Evolutionary conservation across 179 eudicot species (phyloP).

Genomic region (Sideroxylon spinosum): DNA sequence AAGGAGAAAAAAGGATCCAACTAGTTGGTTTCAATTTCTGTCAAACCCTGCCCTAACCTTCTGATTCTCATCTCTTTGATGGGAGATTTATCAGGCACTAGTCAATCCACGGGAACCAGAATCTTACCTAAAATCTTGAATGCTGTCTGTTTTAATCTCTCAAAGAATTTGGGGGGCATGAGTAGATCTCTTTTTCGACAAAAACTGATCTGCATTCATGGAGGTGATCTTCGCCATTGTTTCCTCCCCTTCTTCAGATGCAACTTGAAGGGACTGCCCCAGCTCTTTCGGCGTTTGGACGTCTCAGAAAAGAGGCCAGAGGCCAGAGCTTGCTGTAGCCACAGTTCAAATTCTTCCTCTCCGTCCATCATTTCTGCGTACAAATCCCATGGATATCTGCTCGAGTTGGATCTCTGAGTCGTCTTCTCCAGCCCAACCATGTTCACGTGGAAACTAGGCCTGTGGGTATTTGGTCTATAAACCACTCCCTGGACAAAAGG

Average conservation of each 20-base stretch:
- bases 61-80: neutral
- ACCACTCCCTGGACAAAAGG: constrained; percentile 70
- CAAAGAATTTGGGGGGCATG: neutral
- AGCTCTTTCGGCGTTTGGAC: constrained; percentile 82
- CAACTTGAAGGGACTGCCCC: constrained; percentile 84
- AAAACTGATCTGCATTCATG: constrained; percentile 32
- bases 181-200: neutral
- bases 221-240: constrained; percentile 62
- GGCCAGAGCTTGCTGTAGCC: constrained; percentile 96
- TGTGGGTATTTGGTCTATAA: constrained; percentile 94
- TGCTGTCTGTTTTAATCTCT: neutral
- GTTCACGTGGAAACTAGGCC: constrained; percentile 95
- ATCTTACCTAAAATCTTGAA: neutral
- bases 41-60: neutral
- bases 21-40: neutral
- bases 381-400: constrained; percentile 86
- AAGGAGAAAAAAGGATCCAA: neutral
- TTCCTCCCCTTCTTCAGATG: constrained; percentile 64
- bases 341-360: constrained; percentile 84
- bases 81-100: neutral
- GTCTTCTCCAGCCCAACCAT: constrained; percentile 93
- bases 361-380: constrained; percentile 88
- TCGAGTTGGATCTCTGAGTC: constrained; percentile 68
- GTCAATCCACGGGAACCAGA: neutral
- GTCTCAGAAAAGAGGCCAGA: constrained; percentile 89